phyloP scores from a whole-genome alignment of 1,139 yeast species.

The Meyerozyma elateridarum region DNA sequence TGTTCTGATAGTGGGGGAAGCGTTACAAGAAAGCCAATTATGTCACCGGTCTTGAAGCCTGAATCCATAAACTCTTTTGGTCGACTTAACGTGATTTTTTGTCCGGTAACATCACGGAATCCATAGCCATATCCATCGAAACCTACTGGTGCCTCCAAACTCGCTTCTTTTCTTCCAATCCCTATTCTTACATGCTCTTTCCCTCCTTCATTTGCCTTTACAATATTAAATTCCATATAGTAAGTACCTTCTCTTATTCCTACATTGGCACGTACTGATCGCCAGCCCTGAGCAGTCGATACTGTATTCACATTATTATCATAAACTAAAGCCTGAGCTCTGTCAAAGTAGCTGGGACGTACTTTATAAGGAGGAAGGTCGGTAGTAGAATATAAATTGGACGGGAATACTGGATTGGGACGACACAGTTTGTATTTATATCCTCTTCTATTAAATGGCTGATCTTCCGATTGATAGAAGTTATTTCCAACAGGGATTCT shows the following conservation, averaged over 20 bases:
- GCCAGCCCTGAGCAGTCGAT: constrained; percentile 70
- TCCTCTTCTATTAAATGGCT: constrained; percentile 76
- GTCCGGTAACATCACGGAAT: constrained; percentile 76
- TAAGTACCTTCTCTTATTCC: constrained; percentile 75
- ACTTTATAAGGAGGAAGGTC: constrained; percentile 68
- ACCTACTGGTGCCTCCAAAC: constrained; percentile 93
- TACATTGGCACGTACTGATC: constrained; percentile 71
- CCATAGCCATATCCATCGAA: constrained; percentile 95
- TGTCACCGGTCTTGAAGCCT: constrained; percentile 72
- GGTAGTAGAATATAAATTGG: constrained; percentile 65
- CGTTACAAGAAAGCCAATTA: constrained; percentile 71
- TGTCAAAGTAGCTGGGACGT: constrained; percentile 66
- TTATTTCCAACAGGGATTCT: constrained; percentile 13
- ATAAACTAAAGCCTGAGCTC: constrained; percentile 56
- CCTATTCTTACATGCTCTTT: constrained; percentile 76
- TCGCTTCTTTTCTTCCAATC: constrained; percentile 76
- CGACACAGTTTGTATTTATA: constrained; percentile 78
- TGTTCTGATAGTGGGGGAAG: constrained; percentile 56
- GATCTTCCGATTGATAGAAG: constrained; percentile 60
- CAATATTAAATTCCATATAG: constrained; percentile 69
- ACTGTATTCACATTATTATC: constrained; percentile 40
- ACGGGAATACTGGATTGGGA: constrained; percentile 58
- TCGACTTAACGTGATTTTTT: constrained; percentile 69
- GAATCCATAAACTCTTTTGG: constrained; percentile 49
- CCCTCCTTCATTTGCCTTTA: constrained; percentile 37